phyloP scores from a whole-genome alignment of 2,329 filamentous ascomycete species.

The Claviceps citrina region DNA sequence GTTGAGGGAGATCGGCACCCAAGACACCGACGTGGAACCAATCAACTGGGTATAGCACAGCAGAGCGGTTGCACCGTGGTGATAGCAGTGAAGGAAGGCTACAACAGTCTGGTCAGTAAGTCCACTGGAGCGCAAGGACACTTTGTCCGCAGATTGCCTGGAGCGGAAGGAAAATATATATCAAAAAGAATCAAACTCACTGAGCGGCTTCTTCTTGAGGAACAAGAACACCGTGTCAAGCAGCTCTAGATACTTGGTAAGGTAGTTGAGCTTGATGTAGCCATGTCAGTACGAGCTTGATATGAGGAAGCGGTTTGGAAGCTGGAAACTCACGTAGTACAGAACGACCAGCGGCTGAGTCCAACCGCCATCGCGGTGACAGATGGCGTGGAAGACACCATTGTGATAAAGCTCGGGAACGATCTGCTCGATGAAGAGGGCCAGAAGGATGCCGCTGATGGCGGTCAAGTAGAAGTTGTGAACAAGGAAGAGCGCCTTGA shows the following conservation, averaged over 20 bases:
- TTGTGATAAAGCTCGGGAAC: conserved; percentile 65
- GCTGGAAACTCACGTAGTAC: conserved; percentile 66
- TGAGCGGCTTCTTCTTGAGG: conserved; percentile 98
- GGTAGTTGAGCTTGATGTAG: conserved; percentile 81
- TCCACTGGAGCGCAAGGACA: not conserved
- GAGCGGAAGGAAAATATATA: no score
- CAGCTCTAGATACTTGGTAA: conserved; percentile 94
- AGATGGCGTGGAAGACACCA: conserved; percentile 83
- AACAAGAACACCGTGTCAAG: conserved; percentile 93
- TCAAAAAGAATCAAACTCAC: conserved; percentile 13
- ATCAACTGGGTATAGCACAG: conserved; percentile 97
- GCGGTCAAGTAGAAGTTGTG: conserved; percentile 91
- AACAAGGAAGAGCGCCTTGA: conserved; percentile 80
- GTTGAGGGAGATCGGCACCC: conserved; percentile 89
- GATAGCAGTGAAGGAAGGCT: conserved; percentile 97
- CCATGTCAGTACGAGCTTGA: not conserved
- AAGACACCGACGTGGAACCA: conserved; percentile 82
- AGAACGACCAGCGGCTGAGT: conserved; percentile 83
- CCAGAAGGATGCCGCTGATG: conserved; percentile 67
- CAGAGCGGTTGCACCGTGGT: conserved; percentile 90
- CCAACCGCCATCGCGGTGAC: conserved; percentile 68
- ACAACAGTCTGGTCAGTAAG: conserved; percentile 16
- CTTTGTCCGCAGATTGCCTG: not conserved
- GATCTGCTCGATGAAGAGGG: conserved; percentile 81
- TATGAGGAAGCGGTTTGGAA: not conserved